Conservation (phyloP, 495 filamentous ascomycete genomes). For the Diplogelasinospora grovesii region DNA sequence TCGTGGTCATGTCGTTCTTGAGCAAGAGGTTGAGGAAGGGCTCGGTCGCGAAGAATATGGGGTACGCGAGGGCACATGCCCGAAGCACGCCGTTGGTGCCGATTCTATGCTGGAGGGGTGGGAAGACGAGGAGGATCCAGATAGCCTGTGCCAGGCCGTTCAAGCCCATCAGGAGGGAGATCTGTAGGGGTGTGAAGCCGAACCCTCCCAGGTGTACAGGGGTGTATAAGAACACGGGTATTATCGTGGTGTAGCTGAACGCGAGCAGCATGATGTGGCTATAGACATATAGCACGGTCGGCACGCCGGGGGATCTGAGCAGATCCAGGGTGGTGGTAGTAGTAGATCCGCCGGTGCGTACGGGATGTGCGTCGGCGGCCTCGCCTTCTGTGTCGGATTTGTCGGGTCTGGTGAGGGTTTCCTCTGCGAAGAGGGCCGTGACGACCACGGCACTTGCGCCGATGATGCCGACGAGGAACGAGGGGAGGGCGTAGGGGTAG, state of each 20-base stretch:
- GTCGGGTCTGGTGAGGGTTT: conserved; percentile 34
- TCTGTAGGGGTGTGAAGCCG: conserved; percentile 51
- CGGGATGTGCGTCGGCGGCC: no score
- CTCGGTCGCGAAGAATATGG: conserved; percentile 47
- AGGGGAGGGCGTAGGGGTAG: conserved; percentile 60
- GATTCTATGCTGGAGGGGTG: conserved; percentile 47
- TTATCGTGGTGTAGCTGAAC: conserved; percentile 56
- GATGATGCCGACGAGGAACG: conserved; percentile 45
- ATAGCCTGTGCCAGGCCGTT: conserved; percentile 53
- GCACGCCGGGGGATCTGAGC: conserved; percentile 54
- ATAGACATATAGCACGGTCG: conserved; percentile 54
- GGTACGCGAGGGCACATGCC: conserved; percentile 47
- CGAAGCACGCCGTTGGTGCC: conserved; percentile 57
- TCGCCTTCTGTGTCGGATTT: conserved; percentile 16
- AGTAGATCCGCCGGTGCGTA: background rate
- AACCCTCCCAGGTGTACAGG: conserved; percentile 49
- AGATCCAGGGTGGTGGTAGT: conserved; percentile 40
- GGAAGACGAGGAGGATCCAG: conserved; percentile 61
- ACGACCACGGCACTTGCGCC: conserved; percentile 43
- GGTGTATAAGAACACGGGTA: conserved; percentile 59
- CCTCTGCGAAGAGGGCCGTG: conserved; percentile 47
- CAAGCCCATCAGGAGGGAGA: conserved; percentile 53
- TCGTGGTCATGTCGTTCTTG: conserved; percentile 22
- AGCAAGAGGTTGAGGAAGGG: conserved; percentile 49
- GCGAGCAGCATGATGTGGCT: conserved; percentile 56